Conservation (phyloP, 1,284 basidiomycete genomes). For the Athelia sp. region DNA sequence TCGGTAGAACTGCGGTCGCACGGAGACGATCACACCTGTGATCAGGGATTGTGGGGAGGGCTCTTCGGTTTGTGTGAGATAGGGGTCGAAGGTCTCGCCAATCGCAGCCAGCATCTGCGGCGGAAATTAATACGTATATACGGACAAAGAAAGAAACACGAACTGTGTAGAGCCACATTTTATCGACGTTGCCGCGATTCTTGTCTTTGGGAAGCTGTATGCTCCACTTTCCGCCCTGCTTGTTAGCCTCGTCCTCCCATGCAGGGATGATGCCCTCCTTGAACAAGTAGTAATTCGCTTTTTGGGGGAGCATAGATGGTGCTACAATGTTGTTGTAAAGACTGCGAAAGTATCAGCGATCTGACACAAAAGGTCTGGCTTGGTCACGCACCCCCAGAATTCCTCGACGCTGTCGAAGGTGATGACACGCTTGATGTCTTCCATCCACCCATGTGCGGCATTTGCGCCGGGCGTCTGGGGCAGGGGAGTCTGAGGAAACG, state of each 20-base stretch:
- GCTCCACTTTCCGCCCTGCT: conserved; percentile 97
- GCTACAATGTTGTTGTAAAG: conserved; percentile 98
- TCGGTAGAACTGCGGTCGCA: conserved; percentile 93
- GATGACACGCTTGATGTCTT: conserved; percentile 93
- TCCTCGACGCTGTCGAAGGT: conserved; percentile 94
- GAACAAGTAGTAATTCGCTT: conserved; percentile 99
- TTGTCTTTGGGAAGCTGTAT: conserved; percentile 97
- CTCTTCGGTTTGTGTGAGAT: conserved; percentile 45
- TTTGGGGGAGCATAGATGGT: conserved; percentile 90
- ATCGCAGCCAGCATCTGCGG: conserved; percentile 94
- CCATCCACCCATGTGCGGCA: conserved; percentile 90
- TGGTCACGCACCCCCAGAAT: conserved; percentile 82
- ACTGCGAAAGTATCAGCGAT: conserved; percentile 32
- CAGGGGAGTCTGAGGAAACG: conserved; percentile 71
- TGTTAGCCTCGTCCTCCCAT: conserved; percentile 96
- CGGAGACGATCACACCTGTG: conserved; percentile 93
- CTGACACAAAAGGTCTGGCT: conserved; percentile 5
- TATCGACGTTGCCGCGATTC: conserved; percentile 80
- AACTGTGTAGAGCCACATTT: conserved; percentile 98
- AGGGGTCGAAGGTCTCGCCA: conserved; percentile 92
- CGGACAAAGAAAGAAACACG: conserved; percentile 17
- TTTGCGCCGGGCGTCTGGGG: conserved; percentile 62
- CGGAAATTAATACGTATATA: conserved; percentile 3
- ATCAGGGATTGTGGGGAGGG: conserved; percentile 65
- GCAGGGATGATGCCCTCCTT: conserved; percentile 97